Evolutionary conservation across 1,139 yeast genomes (phyloP).

Genomic region (Magnusiomyces magnusii): DNA sequence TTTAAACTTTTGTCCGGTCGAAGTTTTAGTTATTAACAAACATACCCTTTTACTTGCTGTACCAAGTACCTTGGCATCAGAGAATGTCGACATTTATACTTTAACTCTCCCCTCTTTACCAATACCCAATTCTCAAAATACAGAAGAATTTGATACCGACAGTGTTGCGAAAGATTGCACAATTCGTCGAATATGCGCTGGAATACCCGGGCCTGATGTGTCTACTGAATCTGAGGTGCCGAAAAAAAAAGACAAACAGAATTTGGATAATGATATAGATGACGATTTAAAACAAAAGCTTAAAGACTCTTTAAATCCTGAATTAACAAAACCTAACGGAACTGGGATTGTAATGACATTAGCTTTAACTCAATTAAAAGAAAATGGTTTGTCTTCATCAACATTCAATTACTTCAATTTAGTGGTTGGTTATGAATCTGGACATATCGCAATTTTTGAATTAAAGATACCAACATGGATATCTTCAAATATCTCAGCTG

Average conservation of each 20-base stretch:
- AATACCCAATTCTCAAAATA: background rate
- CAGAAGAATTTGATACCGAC: background rate
- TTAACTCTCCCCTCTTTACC: constrained; percentile 17
- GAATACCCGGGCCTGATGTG: constrained; percentile 4
- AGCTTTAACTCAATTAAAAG: constrained; percentile 15
- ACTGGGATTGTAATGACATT: constrained; percentile 37
- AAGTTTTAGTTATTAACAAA: constrained; percentile 18
- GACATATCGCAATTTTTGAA: constrained; percentile 30
- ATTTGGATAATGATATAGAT: background rate
- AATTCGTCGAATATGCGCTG: background rate
- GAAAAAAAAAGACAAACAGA: background rate
- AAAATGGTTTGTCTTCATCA: background rate
- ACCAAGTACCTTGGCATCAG: constrained; percentile 35
- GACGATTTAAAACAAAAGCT: background rate
- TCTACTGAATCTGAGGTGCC: background rate
- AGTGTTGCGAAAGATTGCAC: background rate
- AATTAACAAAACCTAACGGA: constrained; percentile 8
- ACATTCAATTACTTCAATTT: constrained; percentile 15
- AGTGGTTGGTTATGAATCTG: constrained; percentile 37
- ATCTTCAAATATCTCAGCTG: constrained; percentile 1
- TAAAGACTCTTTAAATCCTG: constrained; percentile 15
- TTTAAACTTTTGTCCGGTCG: constrained; percentile 34
- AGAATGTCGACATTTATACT: constrained; percentile 32
- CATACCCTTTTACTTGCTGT: constrained; percentile 26
- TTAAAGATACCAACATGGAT: constrained; percentile 33